A percentile compares a stretch with the other conserved stretches of the same genome.
These are phyloP conservation scores for Catharanthus roseus DNA, from an alignment of 257 asterid species.

Conservation along the genomic window DNA sequence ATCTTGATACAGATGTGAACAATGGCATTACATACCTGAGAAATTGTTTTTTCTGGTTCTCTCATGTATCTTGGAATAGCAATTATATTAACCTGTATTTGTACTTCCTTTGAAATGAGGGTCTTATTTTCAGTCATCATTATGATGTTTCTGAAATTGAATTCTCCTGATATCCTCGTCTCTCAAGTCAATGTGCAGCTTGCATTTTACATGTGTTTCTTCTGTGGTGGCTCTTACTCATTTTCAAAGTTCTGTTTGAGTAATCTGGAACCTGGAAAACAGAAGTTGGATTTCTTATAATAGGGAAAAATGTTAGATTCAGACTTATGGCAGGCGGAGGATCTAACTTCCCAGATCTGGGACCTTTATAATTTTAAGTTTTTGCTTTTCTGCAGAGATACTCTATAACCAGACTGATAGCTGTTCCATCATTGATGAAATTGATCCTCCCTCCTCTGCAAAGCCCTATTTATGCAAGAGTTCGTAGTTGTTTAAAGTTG, in stretches of 20 bases:
- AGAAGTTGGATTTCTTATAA: not conserved
- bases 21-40: no score
- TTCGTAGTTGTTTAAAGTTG: constrained; percentile 57
- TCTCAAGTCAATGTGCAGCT: not conserved
- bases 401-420: constrained; percentile 65
- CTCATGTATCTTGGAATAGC: not conserved
- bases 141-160: not conserved
- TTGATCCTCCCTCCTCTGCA: constrained; percentile 58
- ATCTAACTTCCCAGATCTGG: not conserved
- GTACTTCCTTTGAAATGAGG: not conserved
- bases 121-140: not conserved
- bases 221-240: no score
- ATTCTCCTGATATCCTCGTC: not conserved
- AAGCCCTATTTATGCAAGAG: constrained; percentile 27
- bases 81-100: not conserved
- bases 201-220: not conserved
- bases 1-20: not conserved
- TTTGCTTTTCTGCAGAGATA: constrained; percentile 51
- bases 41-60: not conserved
- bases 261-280: not conserved
- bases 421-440: constrained; percentile 84
- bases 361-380: not conserved
- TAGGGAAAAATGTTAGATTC: not conserved
- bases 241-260: not conserved
- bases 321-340: not conserved